Percentiles rank a stretch among this genome's conserved stretches.
These are phyloP conservation scores for Elsinoe perseae DNA, from an alignment of 2,329 filamentous ascomycete species.

Conservation along the genomic window DNA sequence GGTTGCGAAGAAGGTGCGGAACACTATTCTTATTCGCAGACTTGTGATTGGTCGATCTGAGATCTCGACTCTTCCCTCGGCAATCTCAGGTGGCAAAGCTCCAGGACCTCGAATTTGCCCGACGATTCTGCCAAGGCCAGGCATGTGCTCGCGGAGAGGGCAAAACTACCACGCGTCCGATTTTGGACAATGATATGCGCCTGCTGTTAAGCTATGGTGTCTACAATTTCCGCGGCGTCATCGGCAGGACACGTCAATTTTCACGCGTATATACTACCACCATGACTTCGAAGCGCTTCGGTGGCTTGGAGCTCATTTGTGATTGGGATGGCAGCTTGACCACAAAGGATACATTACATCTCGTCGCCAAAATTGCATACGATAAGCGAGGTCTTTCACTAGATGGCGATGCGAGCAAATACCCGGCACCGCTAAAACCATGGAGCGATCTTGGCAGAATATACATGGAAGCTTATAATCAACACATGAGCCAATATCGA, in stretches of 20 bases:
- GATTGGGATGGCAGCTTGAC: constrained; percentile 45
- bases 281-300: neutral
- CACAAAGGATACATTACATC: constrained; percentile 37
- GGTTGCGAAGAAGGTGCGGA: constrained; percentile 9
- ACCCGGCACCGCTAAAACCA: constrained; percentile 17
- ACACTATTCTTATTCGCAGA: neutral
- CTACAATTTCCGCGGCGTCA: neutral
- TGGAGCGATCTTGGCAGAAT: constrained; percentile 35
- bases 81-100: constrained; percentile 6
- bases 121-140: neutral
- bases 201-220: neutral
- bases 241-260: neutral
- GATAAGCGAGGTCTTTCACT: neutral
- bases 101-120: neutral
- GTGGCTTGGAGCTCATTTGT: constrained; percentile 32
- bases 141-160: neutral
- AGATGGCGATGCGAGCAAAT: neutral
- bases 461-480: constrained; percentile 36
- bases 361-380: constrained; percentile 34
- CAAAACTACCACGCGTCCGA: neutral
- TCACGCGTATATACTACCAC: neutral
- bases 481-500: constrained; percentile 27
- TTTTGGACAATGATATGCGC: neutral
- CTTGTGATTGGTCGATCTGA: constrained; percentile 3
- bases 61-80: constrained; percentile 6